Percentiles rank a stretch among this genome's conserved stretches.
Evolutionary conservation across 495 filamentous ascomycete species (phyloP).

Genomic region (Neurospora sp.): DNA sequence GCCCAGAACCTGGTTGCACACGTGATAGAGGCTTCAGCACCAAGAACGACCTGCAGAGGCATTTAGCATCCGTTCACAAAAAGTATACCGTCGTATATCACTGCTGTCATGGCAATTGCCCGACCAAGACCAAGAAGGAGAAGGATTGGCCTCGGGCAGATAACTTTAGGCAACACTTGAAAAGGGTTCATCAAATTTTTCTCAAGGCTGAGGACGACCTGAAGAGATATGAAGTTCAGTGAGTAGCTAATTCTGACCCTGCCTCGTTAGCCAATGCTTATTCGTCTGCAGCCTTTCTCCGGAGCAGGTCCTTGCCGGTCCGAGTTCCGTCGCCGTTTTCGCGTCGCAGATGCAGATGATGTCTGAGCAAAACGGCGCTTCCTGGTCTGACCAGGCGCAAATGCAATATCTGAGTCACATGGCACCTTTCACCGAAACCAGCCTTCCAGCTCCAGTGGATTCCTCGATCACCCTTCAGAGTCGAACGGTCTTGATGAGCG

Average conservation of each 20-base stretch:
- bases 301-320: background rate
- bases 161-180: constrained; percentile 83
- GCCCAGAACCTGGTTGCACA: constrained; percentile 48
- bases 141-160: constrained; percentile 85
- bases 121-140: constrained; percentile 36
- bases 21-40: constrained; percentile 68
- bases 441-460: background rate
- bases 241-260: constrained; percentile 7
- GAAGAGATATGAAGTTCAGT: constrained; percentile 45
- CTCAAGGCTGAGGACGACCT: constrained; percentile 34
- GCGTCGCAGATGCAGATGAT: background rate
- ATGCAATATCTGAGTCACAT: background rate
- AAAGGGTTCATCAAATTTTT: constrained; percentile 52
- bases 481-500: background rate
- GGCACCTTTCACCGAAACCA: background rate
- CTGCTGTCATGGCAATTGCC: constrained; percentile 55
- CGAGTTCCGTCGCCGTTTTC: background rate
- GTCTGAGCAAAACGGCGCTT: background rate
- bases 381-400: background rate
- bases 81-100: constrained; percentile 50
- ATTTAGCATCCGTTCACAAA: constrained; percentile 60
- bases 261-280: background rate
- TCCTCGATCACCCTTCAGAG: background rate
- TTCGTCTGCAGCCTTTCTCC: background rate
- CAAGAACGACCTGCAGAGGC: constrained; percentile 67